Evolutionary conservation across 2,329 filamentous ascomycete genomes (phyloP).

Genomic region (Trichoderma atroviride): DNA sequence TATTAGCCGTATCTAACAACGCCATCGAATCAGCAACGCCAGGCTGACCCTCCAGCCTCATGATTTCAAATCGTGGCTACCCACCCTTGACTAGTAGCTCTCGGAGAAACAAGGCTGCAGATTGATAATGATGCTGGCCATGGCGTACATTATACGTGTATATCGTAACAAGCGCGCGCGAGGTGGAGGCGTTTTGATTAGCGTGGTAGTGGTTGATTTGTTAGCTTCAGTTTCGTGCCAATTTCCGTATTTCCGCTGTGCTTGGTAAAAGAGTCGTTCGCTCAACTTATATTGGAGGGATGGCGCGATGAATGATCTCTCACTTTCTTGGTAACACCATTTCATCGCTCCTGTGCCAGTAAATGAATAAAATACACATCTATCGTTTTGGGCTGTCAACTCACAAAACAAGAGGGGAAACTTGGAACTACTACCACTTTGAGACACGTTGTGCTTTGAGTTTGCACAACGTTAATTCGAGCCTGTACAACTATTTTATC

Average conservation of each 20-base stretch:
- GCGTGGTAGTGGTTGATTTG: background rate
- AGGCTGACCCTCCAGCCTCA: background rate
- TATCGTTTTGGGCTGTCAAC: background rate
- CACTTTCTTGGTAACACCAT: background rate
- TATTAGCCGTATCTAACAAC: no score
- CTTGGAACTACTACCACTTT: no score
- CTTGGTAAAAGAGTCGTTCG: background rate
- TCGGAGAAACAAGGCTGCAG: background rate
- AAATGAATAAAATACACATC: background rate
- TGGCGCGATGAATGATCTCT: background rate
- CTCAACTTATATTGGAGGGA: background rate
- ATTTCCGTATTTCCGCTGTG: slow-evolving; percentile 5
- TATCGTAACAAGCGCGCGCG: background rate
- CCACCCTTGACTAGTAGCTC: background rate
- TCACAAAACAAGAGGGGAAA: background rate
- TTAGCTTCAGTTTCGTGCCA: background rate
- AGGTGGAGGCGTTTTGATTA: background rate
- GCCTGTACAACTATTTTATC: background rate
- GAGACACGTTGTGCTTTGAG: background rate
- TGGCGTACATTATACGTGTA: background rate
- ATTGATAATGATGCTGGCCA: background rate
- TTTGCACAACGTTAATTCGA: background rate
- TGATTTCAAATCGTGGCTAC: slow-evolving; percentile 9
- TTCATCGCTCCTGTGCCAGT: background rate
- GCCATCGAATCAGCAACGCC: background rate